Evolutionary conservation across 2,329 filamentous ascomycete species (phyloP).

Genomic region (Herpotrichia juniperi): DNA sequence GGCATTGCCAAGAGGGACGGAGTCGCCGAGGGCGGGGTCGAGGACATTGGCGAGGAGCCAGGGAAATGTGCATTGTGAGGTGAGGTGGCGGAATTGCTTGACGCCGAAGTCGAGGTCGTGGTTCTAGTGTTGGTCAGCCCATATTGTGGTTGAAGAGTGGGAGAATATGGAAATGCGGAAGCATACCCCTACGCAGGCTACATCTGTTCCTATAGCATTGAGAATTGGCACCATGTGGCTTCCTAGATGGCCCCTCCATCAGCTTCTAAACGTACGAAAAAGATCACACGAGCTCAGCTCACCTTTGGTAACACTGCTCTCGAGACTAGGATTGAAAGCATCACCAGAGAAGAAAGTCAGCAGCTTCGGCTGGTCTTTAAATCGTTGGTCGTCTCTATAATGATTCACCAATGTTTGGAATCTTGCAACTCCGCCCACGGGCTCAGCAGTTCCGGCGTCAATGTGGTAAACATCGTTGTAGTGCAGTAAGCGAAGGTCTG

Average conservation of each 20-base stretch:
- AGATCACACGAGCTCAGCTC: not conserved
- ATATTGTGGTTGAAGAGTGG: not conserved
- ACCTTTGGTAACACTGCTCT: slow-evolving; percentile 89
- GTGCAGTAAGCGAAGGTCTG: slow-evolving; percentile 82
- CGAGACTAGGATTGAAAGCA: slow-evolving; percentile 88
- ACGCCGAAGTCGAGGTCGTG: slow-evolving; percentile 94
- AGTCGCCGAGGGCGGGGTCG: slow-evolving; percentile 78
- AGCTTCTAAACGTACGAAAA: not conserved
- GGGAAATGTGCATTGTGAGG: slow-evolving; percentile 78
- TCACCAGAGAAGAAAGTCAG: slow-evolving; percentile 89
- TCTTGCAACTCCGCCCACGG: slow-evolving; percentile 78
- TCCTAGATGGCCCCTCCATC: slow-evolving; percentile 48
- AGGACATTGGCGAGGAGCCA: slow-evolving; percentile 91
- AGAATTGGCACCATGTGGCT: slow-evolving; percentile 88
- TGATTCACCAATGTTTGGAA: slow-evolving; percentile 81
- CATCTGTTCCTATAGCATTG: slow-evolving; percentile 77
- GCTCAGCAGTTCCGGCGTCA: slow-evolving; percentile 76
- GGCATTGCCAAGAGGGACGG: slow-evolving; percentile 76
- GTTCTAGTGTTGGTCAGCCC: slow-evolving; percentile 61
- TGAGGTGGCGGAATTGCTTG: slow-evolving; percentile 75
- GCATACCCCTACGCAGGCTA: slow-evolving; percentile 80
- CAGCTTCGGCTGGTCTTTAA: slow-evolving; percentile 66
- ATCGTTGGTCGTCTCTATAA: slow-evolving; percentile 70
- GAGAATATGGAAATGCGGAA: slow-evolving; percentile 1
- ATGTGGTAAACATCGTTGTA: slow-evolving; percentile 96